Percentiles rank a stretch among this genome's conserved stretches.
Evolutionary conservation across 2,329 filamentous ascomycete species (phyloP).

Genomic region (Exserohilum turcica): DNA sequence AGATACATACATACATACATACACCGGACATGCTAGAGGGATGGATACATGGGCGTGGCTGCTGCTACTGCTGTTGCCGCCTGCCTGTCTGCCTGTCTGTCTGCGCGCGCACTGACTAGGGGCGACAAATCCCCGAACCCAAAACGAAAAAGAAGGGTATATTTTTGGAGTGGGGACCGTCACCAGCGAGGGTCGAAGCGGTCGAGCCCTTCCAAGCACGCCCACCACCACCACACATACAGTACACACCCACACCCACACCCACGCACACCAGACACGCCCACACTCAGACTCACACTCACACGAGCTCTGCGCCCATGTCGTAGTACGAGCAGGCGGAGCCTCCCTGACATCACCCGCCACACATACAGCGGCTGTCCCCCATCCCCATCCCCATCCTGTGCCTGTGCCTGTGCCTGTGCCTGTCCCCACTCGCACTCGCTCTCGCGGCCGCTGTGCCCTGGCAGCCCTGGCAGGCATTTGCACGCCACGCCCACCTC

Average conservation of each 20-base stretch:
- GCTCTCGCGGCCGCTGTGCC: no score
- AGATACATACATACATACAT: no score
- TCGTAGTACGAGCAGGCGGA: constrained; percentile 3
- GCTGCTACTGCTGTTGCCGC: neutral
- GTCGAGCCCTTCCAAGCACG: constrained; percentile 15
- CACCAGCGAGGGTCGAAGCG: constrained; percentile 22
- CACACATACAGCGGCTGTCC: neutral
- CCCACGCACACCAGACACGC: no score
- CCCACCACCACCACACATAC: no score
- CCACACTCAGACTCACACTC: no score
- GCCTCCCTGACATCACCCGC: constrained; percentile 15
- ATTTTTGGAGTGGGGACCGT: constrained; percentile 28
- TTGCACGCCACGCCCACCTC: constrained; percentile 13
- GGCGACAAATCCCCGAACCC: constrained; percentile 17
- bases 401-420: no score
- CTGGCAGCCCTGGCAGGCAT: constrained; percentile 1
- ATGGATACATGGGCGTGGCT: no score
- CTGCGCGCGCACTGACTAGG: constrained; percentile 5
- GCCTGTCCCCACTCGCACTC: no score
- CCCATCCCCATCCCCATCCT: neutral
- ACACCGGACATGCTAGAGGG: no score
- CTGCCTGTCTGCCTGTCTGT: neutral
- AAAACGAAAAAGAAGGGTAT: constrained; percentile 21
- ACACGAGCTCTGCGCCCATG: neutral
- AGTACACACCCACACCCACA: no score